Percentiles rank a stretch among this genome's conserved stretches.
phyloP scores from a whole-genome alignment of 2,329 filamentous ascomycete species.

The Paecilomyces dactylethromorphus region DNA sequence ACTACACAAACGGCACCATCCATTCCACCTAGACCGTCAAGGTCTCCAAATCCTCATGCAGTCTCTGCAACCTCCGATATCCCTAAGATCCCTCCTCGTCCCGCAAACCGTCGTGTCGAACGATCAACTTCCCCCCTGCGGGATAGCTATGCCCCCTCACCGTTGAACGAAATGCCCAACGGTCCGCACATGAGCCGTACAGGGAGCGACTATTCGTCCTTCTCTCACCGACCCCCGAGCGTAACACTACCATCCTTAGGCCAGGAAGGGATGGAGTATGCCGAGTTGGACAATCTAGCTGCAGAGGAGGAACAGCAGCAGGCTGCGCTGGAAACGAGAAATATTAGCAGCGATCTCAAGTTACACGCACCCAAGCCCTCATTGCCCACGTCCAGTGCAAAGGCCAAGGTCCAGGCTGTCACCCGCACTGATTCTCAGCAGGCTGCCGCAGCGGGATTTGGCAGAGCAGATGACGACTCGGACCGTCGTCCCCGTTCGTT shows the following conservation, averaged over 20 bases:
- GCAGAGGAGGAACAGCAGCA: constrained; percentile 38
- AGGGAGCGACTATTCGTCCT: constrained; percentile 25
- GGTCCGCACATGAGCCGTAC: constrained; percentile 26
- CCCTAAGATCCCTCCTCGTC: constrained; percentile 75
- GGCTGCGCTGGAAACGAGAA: constrained; percentile 67
- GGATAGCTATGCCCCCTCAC: constrained; percentile 76
- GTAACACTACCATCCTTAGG: constrained; percentile 79
- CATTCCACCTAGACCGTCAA: constrained; percentile 58
- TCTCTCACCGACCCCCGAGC: constrained; percentile 59
- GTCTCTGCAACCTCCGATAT: constrained; percentile 41
- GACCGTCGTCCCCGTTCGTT: constrained; percentile 50
- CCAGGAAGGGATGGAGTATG: constrained; percentile 87
- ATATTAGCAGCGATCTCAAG: constrained; percentile 72
- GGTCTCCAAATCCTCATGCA: constrained; percentile 43
- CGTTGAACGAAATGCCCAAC: constrained; percentile 64
- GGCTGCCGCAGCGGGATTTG: constrained; percentile 78
- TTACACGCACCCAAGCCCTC: constrained; percentile 86
- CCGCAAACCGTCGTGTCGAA: constrained; percentile 56
- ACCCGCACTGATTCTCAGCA: constrained; percentile 87
- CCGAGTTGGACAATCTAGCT: constrained; percentile 46
- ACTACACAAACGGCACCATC: constrained; percentile 44
- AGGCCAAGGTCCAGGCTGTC: constrained; percentile 73
- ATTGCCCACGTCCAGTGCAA: constrained; percentile 71
- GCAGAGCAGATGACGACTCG: constrained; percentile 50
- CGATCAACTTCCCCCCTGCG: constrained; percentile 71